phyloP scores from a whole-genome alignment of 768 basidiomycete genomes.

The Rhodotorula graminis region DNA sequence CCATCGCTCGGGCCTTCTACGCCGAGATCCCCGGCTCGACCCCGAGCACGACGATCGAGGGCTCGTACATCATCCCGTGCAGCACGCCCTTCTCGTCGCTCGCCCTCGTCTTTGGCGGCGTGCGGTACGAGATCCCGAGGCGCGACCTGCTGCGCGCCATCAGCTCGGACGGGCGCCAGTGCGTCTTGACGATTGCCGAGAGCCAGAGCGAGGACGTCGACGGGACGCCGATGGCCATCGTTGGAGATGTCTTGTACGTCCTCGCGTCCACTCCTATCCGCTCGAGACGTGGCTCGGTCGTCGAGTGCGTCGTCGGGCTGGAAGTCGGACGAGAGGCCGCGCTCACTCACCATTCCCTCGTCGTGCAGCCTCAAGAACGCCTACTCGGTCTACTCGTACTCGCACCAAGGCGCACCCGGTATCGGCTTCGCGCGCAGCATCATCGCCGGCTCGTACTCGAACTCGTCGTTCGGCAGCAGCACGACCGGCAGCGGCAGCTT shows the following conservation, averaged over 20 bases:
- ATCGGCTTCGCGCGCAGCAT: not conserved
- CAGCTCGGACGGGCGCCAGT: constrained; percentile 2
- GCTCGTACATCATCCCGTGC: constrained; percentile 5
- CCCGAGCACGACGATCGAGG: not conserved
- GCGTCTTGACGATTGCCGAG: not conserved
- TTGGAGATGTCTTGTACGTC: constrained; percentile 1
- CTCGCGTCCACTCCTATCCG: not conserved
- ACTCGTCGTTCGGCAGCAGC: not conserved
- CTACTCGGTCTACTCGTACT: constrained; percentile 28
- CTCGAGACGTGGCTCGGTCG: too few relatives aligned
- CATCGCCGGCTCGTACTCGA: constrained; percentile 2
- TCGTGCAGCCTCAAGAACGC: constrained; percentile 12
- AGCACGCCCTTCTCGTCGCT: not conserved
- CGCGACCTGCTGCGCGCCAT: constrained; percentile 1
- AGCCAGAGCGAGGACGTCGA: not conserved
- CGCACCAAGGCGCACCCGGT: constrained; percentile 10
- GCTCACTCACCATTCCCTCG: too few relatives aligned
- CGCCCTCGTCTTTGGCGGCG: not conserved
- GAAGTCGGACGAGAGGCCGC: too few relatives aligned
- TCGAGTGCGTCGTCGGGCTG: too few relatives aligned
- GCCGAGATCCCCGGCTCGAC: not conserved
- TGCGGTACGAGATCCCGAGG: not conserved
- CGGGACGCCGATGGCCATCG: not conserved
- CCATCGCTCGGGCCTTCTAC: not conserved
- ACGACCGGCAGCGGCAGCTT: not conserved